Evolutionary conservation across 495 filamentous ascomycete species (phyloP).

Genomic region (Trichoderma erinaceum): DNA sequence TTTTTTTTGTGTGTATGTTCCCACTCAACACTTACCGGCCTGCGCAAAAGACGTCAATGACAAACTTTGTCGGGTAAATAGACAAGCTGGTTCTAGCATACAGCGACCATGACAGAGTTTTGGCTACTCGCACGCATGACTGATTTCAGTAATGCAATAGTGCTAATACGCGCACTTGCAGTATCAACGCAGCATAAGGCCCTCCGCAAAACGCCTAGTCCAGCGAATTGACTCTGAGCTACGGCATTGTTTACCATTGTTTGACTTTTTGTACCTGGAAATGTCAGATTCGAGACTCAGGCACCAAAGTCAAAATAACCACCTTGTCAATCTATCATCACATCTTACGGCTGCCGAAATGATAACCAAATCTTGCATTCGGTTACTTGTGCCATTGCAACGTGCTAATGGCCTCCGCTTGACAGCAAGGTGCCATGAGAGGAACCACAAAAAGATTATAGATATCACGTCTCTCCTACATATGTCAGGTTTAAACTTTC

Average conservation of each 20-base stretch:
- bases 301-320: neutral
- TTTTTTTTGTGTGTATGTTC: neutral
- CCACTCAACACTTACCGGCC: neutral
- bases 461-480: neutral
- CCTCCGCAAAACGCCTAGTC: neutral
- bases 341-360: neutral
- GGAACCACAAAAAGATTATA: neutral
- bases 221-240: neutral
- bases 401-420: neutral
- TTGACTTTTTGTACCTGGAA: neutral
- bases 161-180: neutral
- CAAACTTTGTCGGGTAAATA: constrained; percentile 1
- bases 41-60: neutral
- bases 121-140: neutral
- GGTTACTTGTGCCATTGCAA: neutral
- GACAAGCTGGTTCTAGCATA: neutral
- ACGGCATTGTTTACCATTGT: neutral
- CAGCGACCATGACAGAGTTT: neutral
- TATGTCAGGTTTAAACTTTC: constrained; percentile 3
- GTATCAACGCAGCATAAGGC: neutral
- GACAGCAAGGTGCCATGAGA: neutral
- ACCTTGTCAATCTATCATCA: neutral
- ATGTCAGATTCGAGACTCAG: neutral
- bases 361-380: neutral
- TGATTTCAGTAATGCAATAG: neutral